Evolutionary conservation across 2,329 filamentous ascomycete genomes (phyloP), one percentile per base, ranked within the genome.

Genomic region (Colletotrichum zoysiae): DNA sequence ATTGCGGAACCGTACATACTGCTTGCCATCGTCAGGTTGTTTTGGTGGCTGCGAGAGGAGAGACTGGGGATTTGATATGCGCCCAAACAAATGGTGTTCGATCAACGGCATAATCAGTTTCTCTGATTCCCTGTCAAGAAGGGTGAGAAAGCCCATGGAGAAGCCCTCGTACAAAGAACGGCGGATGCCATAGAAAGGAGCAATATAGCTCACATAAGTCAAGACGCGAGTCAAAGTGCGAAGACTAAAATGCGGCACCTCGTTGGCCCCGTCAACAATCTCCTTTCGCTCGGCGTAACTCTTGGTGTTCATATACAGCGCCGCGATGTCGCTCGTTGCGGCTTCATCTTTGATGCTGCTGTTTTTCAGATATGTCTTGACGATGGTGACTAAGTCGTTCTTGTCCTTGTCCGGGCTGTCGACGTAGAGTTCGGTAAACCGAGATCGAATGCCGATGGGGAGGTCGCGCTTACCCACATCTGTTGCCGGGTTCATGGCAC

Each of bases 401-500:
- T 94, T 83, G 73, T 97, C 93, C 70, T 87, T 90, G 79, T 99
- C 96, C 0, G 96, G 95, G 75, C 94, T 96, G 66, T 94, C 90
- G 33, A 99, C 95, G 79, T 97, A 99, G 30, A 99, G 86, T 81
- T 99, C 96, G 0, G 96, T 98, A 78, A 99, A 99, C 60, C 95
- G 90, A 11, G 95, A 97, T 67, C 95, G 88, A 55, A 98, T 90
- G 1, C 95, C 95, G 66, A 93, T 90, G 0, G 95, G 95, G 20
- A 99, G 85, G 80, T 99, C 96, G 67, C 95, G 92, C 83, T 99
- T 99, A 73, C 97, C 96, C 67, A 98, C 91, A 83, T 99, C 96
- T 3, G 96, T 99, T 6, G 96, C 96, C 40, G 96, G 96, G 78
- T 99, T 99, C 96, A 99, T 99, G 38, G 97, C 96, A 63, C 94